Conservation (phyloP, 495 filamentous ascomycete species). For the Lasiosphaeris hirsuta region DNA sequence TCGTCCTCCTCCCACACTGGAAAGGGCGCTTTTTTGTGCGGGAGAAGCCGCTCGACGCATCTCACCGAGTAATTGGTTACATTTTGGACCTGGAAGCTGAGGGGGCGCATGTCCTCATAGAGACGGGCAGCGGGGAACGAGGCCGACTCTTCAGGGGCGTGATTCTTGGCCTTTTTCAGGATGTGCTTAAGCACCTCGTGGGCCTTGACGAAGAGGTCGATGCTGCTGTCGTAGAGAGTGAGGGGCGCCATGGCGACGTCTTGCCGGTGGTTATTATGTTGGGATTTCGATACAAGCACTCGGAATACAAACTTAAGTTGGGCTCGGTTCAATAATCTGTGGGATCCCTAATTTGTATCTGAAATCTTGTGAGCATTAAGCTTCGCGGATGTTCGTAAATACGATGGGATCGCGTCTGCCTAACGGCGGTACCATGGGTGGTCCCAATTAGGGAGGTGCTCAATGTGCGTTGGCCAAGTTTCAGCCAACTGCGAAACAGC, state of each 20-base stretch:
- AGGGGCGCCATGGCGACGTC: constrained; percentile 20
- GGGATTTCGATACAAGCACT: not conserved
- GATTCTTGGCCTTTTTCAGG: constrained; percentile 25
- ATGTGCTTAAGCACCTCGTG: constrained; percentile 22
- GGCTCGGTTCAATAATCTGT: too few species aligned
- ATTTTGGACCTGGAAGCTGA: constrained; percentile 2
- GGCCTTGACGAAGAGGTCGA: constrained; percentile 22
- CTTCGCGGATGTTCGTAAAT: too few species aligned
- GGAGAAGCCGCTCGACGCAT: not conserved
- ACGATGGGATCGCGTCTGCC: too few species aligned
- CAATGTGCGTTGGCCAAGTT: too few species aligned
- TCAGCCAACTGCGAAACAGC: too few species aligned
- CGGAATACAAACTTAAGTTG: not conserved
- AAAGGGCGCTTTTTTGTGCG: not conserved
- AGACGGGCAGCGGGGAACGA: not conserved
- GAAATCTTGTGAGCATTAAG: too few species aligned
- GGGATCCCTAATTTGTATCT: too few species aligned
- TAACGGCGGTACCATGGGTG: too few species aligned
- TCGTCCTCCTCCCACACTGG: constrained; percentile 1
- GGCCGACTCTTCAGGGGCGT: constrained; percentile 18
- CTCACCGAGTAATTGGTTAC: not conserved
- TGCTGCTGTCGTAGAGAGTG: constrained; percentile 25
- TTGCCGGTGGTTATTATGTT: not conserved
- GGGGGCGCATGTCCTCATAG: constrained; percentile 4
- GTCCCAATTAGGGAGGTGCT: too few species aligned